Percentiles rank a stretch among this genome's conserved stretches.
These are phyloP conservation scores for Tolypocladium inflatum DNA, from an alignment of 2,329 filamentous ascomycete genomes.

Conservation along the genomic window DNA sequence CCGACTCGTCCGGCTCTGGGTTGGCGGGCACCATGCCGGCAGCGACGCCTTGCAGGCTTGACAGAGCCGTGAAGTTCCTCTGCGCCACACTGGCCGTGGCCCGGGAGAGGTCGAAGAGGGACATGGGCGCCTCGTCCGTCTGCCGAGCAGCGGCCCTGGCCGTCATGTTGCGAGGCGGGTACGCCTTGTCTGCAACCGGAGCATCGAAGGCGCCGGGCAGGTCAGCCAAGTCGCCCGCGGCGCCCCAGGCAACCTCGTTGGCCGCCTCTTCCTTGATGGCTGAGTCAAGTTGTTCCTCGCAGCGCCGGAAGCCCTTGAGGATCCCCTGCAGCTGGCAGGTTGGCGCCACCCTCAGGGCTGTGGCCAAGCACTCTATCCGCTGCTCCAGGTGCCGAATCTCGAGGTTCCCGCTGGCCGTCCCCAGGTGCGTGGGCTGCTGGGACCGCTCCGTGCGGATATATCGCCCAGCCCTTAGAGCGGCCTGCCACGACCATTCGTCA, in stretches of 20 bases:
- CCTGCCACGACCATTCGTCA: conserved; percentile 70
- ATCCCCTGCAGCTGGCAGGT: conserved; percentile 62
- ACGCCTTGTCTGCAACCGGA: conserved; percentile 13
- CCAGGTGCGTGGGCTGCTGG: conserved; percentile 47
- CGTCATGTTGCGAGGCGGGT: conserved; percentile 21
- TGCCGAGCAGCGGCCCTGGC: conserved; percentile 23
- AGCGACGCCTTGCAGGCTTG: conserved; percentile 32
- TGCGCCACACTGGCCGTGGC: conserved; percentile 51
- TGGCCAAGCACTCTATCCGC: conserved; percentile 69
- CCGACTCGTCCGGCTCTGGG: conserved; percentile 14
- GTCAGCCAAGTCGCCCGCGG: conserved; percentile 47
- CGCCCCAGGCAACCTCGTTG: conserved; percentile 62
- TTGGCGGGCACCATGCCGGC: conserved; percentile 4
- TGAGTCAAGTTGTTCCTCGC: conserved; percentile 66
- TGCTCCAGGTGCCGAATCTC: conserved; percentile 68
- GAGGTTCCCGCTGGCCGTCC: conserved; percentile 48
- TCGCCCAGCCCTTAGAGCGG: conserved; percentile 68
- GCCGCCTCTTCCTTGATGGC: conserved; percentile 57
- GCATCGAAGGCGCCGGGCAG: conserved; percentile 46
- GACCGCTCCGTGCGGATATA: conserved; percentile 51
- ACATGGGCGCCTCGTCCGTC: conserved; percentile 51
- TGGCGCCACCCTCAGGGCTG: conserved; percentile 66
- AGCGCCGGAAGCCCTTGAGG: conserved; percentile 63
- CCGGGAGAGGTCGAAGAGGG: conserved; percentile 53
- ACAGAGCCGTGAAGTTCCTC: conserved; percentile 46